Percentiles rank a stretch among this genome's conserved stretches.
These are phyloP conservation scores for Puccinia polysora DNA, from an alignment of 1,284 basidiomycete species.

Conservation along the genomic window DNA sequence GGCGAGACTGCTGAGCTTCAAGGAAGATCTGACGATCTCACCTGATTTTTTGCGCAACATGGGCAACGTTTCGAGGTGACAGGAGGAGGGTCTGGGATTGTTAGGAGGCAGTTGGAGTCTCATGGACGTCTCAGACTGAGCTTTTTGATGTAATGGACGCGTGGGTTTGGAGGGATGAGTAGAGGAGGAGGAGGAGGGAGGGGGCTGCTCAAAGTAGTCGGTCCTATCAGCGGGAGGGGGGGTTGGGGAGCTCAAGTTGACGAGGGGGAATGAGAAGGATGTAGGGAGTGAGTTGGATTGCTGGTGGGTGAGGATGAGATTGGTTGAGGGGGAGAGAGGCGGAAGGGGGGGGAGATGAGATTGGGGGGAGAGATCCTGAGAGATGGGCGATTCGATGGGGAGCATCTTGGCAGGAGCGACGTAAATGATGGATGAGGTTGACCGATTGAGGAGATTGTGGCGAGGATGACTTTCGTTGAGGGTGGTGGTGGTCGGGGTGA, in stretches of 20 bases:
- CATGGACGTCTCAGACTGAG: conserved; percentile 20
- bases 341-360: too few species aligned
- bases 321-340: too few species aligned
- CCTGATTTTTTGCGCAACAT: conserved; percentile 83
- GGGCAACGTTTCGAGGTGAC: background rate
- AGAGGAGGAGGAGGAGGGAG: background rate
- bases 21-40: conserved; percentile 81
- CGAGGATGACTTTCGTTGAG: too few species aligned
- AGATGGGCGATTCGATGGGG: too few species aligned
- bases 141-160: conserved; percentile 30
- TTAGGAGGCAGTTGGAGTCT: background rate
- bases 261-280: background rate
- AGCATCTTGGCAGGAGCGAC: too few species aligned
- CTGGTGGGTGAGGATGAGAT: background rate
- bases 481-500: too few species aligned
- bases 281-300: background rate
- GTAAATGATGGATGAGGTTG: too few species aligned
- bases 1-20: conserved; percentile 55
- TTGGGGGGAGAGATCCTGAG: too few species aligned
- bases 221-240: background rate
- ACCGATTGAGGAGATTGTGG: too few species aligned
- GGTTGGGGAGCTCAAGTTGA: conserved; percentile 25
- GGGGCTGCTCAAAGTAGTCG: conserved; percentile 6
- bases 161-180: background rate
- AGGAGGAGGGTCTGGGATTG: background rate